Evolutionary conservation across 225 moss, liverwort and hornwort genomes (phyloP), one percentile per base, ranked within the genome.

Genomic region (Anthoceros angustus): DNA sequence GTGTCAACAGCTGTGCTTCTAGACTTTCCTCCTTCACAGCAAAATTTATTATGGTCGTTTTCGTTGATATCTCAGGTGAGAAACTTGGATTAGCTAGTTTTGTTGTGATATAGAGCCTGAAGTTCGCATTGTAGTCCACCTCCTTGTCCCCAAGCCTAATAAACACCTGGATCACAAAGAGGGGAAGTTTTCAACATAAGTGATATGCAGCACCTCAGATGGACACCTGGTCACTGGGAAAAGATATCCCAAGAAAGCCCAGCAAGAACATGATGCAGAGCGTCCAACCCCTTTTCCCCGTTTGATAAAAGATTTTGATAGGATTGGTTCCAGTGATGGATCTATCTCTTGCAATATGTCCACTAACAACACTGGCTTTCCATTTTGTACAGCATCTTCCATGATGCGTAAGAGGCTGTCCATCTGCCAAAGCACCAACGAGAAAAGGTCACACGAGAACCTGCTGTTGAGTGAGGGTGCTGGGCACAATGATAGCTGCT

Each of bases 61-160:
- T 89, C 0, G 89, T 89, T 23, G 89, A 84, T 42, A 89, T 78
- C 69, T 89, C 84, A 9, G 89, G 89, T 3, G 84, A 75, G 66
- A 89, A 89, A 63, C 83, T 84, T 64, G 89, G 89, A 68, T 89
- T 89, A 21, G 82, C 76, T 62, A 89, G 82, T 71, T 89, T 89
- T 21, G 89, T 86, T 12, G 86, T 84, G n/a, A 89, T 86, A 49
- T 89, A 89, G 0, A 89, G 76, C 73, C 76, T 84, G 74, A 89
- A 89, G 40, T 82, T 84, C 43, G 82, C 61, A 39, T 86, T 89
- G 69, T 83, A 89, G 40, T 89, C 86, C 75, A 89, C 41, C 77
- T 89, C 89, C 70, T 86, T 89, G 69, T 89, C 86, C 26, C 86
- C 89, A 42, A 89, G 73, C 43, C 82, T 86, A 14, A 89, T 76